phyloP scores from a whole-genome alignment of 2,329 filamentous ascomycete genomes.

The Ceratocystis huliohia region DNA sequence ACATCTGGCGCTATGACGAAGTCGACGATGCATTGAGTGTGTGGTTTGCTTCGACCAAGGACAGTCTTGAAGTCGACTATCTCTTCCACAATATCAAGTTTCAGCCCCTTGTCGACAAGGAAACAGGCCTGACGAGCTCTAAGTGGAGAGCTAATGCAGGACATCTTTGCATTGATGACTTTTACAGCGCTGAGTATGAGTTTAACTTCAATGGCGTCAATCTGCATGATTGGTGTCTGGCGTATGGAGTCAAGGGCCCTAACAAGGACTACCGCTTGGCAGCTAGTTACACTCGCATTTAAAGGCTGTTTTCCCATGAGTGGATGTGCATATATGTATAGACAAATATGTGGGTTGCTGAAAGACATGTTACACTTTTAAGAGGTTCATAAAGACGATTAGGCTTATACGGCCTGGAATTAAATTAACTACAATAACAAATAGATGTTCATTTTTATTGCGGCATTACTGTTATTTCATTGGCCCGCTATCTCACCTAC shows the following conservation, averaged over 20 bases:
- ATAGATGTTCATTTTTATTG: not conserved
- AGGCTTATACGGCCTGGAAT: not conserved
- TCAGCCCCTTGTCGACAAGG: constrained; percentile 27
- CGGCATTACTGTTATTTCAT: not conserved
- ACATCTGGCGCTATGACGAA: constrained; percentile 60
- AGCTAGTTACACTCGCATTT: constrained; percentile 37
- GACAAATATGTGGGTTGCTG: not conserved
- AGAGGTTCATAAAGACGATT: too few species aligned
- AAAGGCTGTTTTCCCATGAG: not conserved
- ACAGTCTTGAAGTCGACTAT: constrained; percentile 52
- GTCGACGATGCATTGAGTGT: constrained; percentile 48
- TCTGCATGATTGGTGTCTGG: constrained; percentile 45
- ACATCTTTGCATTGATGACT: constrained; percentile 59
- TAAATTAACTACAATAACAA: not conserved
- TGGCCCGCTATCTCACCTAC: not conserved
- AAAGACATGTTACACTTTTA: not conserved
- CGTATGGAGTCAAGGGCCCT: constrained; percentile 56
- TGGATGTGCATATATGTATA: too few species aligned
- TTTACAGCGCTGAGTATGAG: constrained; percentile 56
- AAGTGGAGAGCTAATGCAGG: constrained; percentile 53
- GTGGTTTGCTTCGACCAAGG: constrained; percentile 59
- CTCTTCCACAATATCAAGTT: constrained; percentile 66
- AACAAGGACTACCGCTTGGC: constrained; percentile 59
- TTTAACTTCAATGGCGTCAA: constrained; percentile 50
- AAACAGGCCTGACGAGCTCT: constrained; percentile 18